Conservation (phyloP, 129 eudicot genomes). For the Kitagawia praeruptora region DNA sequence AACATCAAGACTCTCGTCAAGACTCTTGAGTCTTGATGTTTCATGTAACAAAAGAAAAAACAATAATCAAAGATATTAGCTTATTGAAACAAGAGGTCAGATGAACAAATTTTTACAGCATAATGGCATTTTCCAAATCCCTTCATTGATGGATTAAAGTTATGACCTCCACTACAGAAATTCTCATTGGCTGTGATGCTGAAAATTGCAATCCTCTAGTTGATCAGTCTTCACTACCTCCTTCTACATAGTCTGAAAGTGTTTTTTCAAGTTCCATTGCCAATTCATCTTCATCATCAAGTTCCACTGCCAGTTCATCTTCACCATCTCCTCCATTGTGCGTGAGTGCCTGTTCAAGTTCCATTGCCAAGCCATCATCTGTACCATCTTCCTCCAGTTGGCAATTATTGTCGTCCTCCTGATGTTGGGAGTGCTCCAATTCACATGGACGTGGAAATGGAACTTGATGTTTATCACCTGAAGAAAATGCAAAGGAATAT, state of each 20-base stretch:
- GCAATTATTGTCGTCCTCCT: constrained; percentile 5
- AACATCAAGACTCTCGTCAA: background rate
- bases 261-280: background rate
- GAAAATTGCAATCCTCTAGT: background rate
- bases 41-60: background rate
- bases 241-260: background rate
- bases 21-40: background rate
- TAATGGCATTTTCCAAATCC: background rate
- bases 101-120: background rate
- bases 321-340: background rate
- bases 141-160: background rate
- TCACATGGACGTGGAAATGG: too few species aligned
- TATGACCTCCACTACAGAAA: background rate
- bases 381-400: constrained; percentile 14
- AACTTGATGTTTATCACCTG: too few species aligned
- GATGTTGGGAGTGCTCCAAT: background rate
- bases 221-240: background rate
- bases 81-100: background rate
- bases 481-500: too few species aligned
- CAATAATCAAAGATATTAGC: background rate
- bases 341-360: background rate
- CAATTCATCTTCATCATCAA: background rate
- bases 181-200: background rate
- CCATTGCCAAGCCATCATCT: background rate
- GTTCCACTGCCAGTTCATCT: constrained; percentile 37